Base-by-base conservation (phyloP, 768 basidiomycete species). In the Rhizopogon sp. region DNA sequence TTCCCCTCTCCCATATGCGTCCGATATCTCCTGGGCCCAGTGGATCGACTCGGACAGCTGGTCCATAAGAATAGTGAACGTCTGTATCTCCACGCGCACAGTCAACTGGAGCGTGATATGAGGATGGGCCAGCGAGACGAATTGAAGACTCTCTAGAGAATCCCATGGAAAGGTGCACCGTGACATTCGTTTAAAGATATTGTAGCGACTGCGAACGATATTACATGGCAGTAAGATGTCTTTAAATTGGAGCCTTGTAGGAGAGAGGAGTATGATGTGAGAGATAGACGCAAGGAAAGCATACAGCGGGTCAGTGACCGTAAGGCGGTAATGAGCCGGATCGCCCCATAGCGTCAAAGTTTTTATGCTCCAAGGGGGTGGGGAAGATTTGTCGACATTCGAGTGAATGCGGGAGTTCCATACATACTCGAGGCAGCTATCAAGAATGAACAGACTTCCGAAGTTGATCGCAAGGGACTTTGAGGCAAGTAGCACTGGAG, bases 241-340 rank as follows among this genome's bases (percentile, higher is more conserved):
- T 33, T 3, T 9, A 10, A 33, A 33, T 10, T 3, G 31, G 10
- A 33, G 10, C 8, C 31, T 33, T 33, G 31, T 33, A 9, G 31
- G 31, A 37, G 25, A 39, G 53, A 52, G 70, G 39, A 76, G 54
- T 6, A 68, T 67, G 10, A 78, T 63, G 55, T 73, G 74, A 1
- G 74, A 72, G 35, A 78, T 58, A 20, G 65, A 64, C 16, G 60
- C 56, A 5, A 78, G 64, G 58, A 74, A 74, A 5, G 60, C 58
- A 2, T 60, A 41, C 3, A 33, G 3, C 10, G 31, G 31, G 31
- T 8, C 31, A 33, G 8, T 9, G 3, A 2, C 75, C 75, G 6
- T 65, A 65, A 69, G 65, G 43, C 68, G 72, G 75, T 74, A 76
- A 9, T 17, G 35, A 33, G 9, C 31, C 17, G 52, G 43, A 17